These are phyloP conservation scores for Curvularia eragrostidis DNA, from an alignment of 2,329 filamentous ascomycete genomes.

Conservation along the genomic window DNA sequence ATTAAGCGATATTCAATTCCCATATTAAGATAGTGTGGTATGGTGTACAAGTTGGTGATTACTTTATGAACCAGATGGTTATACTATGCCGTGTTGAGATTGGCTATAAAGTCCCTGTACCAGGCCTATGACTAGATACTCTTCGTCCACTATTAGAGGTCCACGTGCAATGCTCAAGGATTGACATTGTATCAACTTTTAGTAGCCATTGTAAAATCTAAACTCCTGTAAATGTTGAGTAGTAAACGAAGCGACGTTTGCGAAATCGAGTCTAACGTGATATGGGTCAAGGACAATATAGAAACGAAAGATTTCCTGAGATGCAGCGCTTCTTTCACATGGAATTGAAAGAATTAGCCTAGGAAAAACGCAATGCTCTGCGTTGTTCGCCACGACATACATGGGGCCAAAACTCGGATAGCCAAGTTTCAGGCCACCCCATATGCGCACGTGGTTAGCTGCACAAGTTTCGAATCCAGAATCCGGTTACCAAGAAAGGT, in stretches of 20 bases:
- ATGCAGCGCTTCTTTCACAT: background rate
- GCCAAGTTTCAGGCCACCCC: background rate
- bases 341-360: background rate
- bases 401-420: background rate
- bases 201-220: too few relatives aligned
- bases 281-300: background rate
- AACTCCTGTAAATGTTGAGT: too few relatives aligned
- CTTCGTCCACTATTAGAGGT: too few relatives aligned
- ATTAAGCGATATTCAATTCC: too few relatives aligned
- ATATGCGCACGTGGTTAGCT: background rate
- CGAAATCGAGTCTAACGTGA: background rate
- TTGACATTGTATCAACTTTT: too few relatives aligned
- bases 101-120: too few relatives aligned
- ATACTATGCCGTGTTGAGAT: too few relatives aligned
- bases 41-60: too few relatives aligned
- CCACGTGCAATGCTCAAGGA: too few relatives aligned
- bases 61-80: too few relatives aligned
- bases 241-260: background rate
- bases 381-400: background rate
- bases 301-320: background rate
- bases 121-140: too few relatives aligned
- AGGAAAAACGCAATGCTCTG: background rate
- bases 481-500: background rate
- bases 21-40: too few relatives aligned
- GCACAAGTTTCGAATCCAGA: background rate